Evolutionary conservation across 371 early-diverging fungal species (phyloP).

Genomic region (Zopfochytrium polystomum): DNA sequence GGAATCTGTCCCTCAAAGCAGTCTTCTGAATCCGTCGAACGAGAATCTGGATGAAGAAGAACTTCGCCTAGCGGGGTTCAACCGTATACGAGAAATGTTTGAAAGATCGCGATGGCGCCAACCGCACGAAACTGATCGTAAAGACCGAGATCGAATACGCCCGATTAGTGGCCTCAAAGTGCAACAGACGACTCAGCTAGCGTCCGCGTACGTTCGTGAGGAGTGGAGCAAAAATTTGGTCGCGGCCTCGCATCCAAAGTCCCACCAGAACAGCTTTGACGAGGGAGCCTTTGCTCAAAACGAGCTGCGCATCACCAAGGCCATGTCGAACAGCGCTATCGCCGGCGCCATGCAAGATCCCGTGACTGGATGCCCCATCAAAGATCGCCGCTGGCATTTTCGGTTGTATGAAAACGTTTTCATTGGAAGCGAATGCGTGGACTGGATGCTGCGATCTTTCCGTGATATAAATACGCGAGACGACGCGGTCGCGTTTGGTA

Average conservation of each 20-base stretch:
- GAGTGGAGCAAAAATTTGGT: constrained; percentile 28
- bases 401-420: constrained; percentile 71
- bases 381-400: constrained; percentile 89
- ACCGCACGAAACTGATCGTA: constrained; percentile 5
- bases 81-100: constrained; percentile 49
- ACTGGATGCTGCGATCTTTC: constrained; percentile 84
- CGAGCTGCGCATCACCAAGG: too few relatives aligned
- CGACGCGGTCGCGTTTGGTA: constrained; percentile 82
- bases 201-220: constrained; percentile 27
- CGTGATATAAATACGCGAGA: constrained; percentile 74
- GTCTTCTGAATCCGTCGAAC: constrained; percentile 46
- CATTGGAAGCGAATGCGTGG: constrained; percentile 83
- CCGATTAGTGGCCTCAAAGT: constrained; percentile 22
- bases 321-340: constrained; percentile 40
- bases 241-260: too few relatives aligned
- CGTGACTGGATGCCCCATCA: constrained; percentile 63
- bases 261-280: too few relatives aligned
- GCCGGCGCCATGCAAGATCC: constrained; percentile 74
- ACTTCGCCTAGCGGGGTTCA: constrained; percentile 78
- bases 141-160: constrained; percentile 7
- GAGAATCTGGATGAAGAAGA: constrained; percentile 85
- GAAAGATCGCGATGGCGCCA: constrained; percentile 34
- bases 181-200: constrained; percentile 31
- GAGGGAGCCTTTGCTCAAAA: too few relatives aligned
- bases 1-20: constrained; percentile 57